Evolutionary conservation across 805 yeast species (phyloP), one percentile per base, ranked within the genome.

Genomic region (Saturnispora gosingensis): DNA sequence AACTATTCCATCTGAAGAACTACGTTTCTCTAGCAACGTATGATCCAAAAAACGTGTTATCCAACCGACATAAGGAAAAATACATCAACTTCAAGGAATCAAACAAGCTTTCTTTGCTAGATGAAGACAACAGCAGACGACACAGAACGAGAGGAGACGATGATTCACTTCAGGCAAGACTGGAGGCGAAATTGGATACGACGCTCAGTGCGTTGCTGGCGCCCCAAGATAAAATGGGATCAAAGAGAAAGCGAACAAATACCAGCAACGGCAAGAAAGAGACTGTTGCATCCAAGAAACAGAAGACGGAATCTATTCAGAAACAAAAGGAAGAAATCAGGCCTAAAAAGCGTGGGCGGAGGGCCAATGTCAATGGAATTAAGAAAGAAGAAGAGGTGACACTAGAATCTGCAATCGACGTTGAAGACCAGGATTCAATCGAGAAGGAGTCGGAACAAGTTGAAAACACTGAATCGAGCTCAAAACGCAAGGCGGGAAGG

Each of bases 1-100:
- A 85, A 60, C 66, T 84, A 18, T 83, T 79, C 58, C 88, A 84
- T 60, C 65, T 85, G 27, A 68, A 73, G 52, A 78, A 81, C 57
- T 84, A 75, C 61, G 78, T 80, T 20, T 80, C 87, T 0, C 62
- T 83, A 43, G 77, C 74, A 0, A 78, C 77, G 18, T 85, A 82
- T 76, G 76, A 82, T 56, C 58, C 58, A 3, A 25, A 35, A 20
- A 40, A 40, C 15, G 44, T 43, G 13, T 20, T 43, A 8, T n/a
- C n/a, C 5, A 27, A 38, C 15, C 55, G 64, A 55, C 43, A 59
- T 5, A 56, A 55, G 6, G 58, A 60, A 28, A 55, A 59, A 35
- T 45, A 28, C 13, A 20, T 30, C 10, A 44, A 28, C 7, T 42
- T 51, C 35, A 42, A 50, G 46, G 55, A 50, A 53, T 39, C 36